Percentiles rank a stretch among this genome's conserved stretches.
Evolutionary conservation across 1,284 basidiomycete species (phyloP).

Genomic region (Ganoderma meredithae): DNA sequence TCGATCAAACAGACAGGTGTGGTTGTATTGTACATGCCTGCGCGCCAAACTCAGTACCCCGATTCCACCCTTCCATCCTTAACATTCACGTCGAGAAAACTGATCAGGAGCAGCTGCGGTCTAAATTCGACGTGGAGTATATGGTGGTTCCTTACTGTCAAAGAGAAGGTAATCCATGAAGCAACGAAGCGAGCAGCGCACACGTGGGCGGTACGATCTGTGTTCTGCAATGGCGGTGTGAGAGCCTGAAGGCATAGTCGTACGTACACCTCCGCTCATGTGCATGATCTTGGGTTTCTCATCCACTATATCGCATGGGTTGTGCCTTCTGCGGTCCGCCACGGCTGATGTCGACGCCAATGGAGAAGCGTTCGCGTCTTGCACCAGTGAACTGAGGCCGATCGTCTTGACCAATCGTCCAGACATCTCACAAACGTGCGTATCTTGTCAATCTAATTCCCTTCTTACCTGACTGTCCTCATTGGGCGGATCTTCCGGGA

Average conservation of each 20-base stretch:
- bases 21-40: background rate
- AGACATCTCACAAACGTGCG: slow-evolving; percentile 19
- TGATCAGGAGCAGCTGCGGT: background rate
- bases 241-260: slow-evolving; percentile 3
- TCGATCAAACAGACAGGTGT: background rate
- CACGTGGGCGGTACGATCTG: background rate
- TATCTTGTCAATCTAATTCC: background rate
- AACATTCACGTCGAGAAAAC: background rate
- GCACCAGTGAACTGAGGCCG: slow-evolving; percentile 3
- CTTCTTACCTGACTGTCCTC: background rate
- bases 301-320: background rate
- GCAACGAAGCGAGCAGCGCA: background rate
- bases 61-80: background rate
- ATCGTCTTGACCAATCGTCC: slow-evolving; percentile 6
- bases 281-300: slow-evolving; percentile 8
- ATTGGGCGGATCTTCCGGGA: background rate
- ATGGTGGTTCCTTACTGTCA: background rate
- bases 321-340: slow-evolving; percentile 17
- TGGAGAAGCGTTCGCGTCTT: background rate
- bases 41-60: background rate
- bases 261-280: slow-evolving; percentile 20
- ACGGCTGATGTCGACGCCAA: background rate
- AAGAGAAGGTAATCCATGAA: background rate
- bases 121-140: background rate
- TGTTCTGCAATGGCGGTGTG: slow-evolving; percentile 12